Evolutionary conservation across 371 early-diverging fungal species (phyloP), one percentile per base, ranked within the genome.

Genomic region (Parasitella parasitica): DNA sequence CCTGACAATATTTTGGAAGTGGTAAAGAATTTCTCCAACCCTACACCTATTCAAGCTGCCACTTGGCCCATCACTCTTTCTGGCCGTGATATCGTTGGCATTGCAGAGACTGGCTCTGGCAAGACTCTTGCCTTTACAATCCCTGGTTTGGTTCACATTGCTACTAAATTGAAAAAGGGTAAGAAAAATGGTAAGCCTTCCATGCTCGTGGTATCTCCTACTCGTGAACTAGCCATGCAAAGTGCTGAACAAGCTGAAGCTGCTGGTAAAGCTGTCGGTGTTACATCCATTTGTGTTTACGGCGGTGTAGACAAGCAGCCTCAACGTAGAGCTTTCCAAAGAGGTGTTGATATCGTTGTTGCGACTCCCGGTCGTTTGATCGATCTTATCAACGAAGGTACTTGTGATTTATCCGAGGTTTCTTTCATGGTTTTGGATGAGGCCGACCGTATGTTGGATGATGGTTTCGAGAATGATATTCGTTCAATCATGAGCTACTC

Each of bases 11-110:
- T 99, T 50, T 73, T 96, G 51, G 80, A 87, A 24, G 88, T 90
- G 28, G 91, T 97, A 71, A 79, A 86, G 72, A 89, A 90, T 22
- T 99, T 96, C 77, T 74, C 85, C 20, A 80, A 81, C 16, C 99
- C 99, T 3, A 98, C 99, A 4, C 91, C 98, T 4, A 99, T 99
- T 61, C 99, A 99, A 82, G 91, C 96, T 8, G 93, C 94, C 52
- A 98, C 95, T 71, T 91, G 92, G 91, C 91, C 93, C 30, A 75
- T 87, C 51, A 77, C 89, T 27, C 73, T 91, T 27, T 80, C 86
- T 48, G 89, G 89, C 27, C 84, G 89, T 55, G 89, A 92, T 72
- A 70, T 96, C 46, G 72, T 93, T 13, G 89, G 90, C 72, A 89
- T 92, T 67, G 94, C 94, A 16, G 91, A 91, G 59, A 94, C 94